Base-by-base conservation (phyloP, 345 rosid species). In the Melastoma malabathricum region DNA sequence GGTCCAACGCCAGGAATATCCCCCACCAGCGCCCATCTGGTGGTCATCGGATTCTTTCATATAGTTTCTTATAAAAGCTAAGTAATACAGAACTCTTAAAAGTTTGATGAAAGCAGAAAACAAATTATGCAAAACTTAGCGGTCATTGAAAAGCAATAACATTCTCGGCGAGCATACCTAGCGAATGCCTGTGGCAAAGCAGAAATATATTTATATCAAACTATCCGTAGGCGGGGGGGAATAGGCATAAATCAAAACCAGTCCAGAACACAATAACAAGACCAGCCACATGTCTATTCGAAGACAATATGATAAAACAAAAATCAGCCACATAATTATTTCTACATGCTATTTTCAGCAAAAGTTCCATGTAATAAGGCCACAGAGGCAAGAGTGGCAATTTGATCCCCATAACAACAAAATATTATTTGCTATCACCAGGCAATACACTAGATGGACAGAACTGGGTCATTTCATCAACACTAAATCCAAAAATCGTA, bases 111-210 rank as follows among this genome's bases (percentile, higher is more conserved):
- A 43, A 46, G 25, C 34, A 55, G 52, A 2, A 15, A 29, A 50
- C 62, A 46, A 22, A 23, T 25, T 19, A 41, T 59, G 50, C 10
- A 14, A 17, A 50, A 44, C 58, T 22, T 51, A 92, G 95, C 95
- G 46, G 98, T 92, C 64, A 92, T 69, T 25, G 94, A 80, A 39
- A 87, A 77, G 65, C 93, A 87, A 54, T 68, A 51, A 45, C 76
- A 80, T 77, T 92, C 98, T 48, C 81, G 77, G 44, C 78, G 81
- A 53, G 80, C 89, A 67, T 87, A 92, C 68, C 97, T 77, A 58
- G 87, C 75, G 95, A 87, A 82, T 59, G 86, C 98, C 98, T 92
- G 80, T 59, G 69, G n/a, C 7, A 12, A 29, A 10, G 31, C 39
- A 29, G n/a, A 15, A 18, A 27, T 15, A 51, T 22, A 22, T 22